Percentiles rank a stretch among this genome's conserved stretches.
phyloP scores from a whole-genome alignment of 2,329 filamentous ascomycete genomes.

The Cryoendolithus antarcticus region DNA sequence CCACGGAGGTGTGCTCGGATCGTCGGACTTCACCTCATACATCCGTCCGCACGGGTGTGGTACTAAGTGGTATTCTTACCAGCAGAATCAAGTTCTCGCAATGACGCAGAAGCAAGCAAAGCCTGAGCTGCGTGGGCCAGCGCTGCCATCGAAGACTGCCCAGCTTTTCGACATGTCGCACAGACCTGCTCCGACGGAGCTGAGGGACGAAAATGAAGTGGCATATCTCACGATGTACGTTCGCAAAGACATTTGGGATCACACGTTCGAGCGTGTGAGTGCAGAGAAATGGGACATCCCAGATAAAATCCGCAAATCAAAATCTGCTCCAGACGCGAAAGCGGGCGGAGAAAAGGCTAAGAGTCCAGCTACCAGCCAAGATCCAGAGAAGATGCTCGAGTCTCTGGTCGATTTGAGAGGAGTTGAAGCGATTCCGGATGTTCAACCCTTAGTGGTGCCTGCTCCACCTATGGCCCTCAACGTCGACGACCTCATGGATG shows the following conservation, averaged over 20 bases:
- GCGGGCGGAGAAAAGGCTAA: background rate
- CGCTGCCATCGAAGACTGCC: background rate
- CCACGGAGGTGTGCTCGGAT: slow-evolving; percentile 46
- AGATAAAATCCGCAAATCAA: slow-evolving; percentile 3
- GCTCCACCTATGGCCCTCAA: too few relatives aligned
- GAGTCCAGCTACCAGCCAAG: background rate
- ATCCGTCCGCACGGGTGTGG: slow-evolving; percentile 45
- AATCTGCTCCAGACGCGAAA: background rate
- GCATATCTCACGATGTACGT: slow-evolving; percentile 47
- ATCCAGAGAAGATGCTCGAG: slow-evolving; percentile 1
- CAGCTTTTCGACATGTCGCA: background rate
- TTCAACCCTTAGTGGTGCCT: too few relatives aligned
- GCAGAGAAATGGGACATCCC: slow-evolving; percentile 6
- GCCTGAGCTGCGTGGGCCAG: slow-evolving; percentile 19
- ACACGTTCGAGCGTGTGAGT: slow-evolving; percentile 23
- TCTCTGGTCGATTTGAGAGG: too few relatives aligned
- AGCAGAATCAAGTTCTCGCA: slow-evolving; percentile 39
- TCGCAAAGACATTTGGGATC: slow-evolving; percentile 33
- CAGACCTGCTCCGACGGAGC: slow-evolving; percentile 1
- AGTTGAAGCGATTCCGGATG: too few relatives aligned
- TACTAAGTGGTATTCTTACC: slow-evolving; percentile 47
- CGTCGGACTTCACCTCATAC: slow-evolving; percentile 47
- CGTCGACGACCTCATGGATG: slow-evolving; percentile 29
- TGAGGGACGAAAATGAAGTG: slow-evolving; percentile 16
- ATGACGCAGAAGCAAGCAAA: slow-evolving; percentile 43